Conservation (phyloP, 768 basidiomycete species). For the Phaffia tasmanica region DNA sequence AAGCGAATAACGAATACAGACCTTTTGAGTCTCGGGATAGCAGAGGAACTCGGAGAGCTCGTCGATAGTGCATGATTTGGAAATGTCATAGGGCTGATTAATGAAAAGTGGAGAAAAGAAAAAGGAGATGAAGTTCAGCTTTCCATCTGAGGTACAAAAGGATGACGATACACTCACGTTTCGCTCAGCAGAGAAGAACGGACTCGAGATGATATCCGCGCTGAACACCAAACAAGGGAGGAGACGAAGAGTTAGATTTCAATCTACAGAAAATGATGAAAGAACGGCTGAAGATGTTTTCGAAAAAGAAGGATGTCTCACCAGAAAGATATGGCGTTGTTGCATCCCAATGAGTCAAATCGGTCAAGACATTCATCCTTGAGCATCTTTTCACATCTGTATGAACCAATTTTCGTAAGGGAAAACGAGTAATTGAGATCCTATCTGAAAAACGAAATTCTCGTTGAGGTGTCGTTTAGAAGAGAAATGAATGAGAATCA, state of each 20-base stretch:
- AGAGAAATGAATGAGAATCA: not conserved
- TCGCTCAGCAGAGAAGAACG: conserved; percentile 41
- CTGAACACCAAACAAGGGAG: not conserved
- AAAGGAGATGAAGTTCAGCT: not conserved
- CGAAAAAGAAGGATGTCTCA: not conserved
- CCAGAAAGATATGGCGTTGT: conserved; percentile 59
- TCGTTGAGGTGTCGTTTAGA: not conserved
- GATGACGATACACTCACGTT: conserved; percentile 29
- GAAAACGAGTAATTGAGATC: not conserved
- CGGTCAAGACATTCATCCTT: conserved; percentile 52
- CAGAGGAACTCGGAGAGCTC: conserved; percentile 47
- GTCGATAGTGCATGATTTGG: conserved; percentile 46
- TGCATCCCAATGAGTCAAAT: conserved; percentile 57
- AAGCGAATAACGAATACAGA: conserved; percentile 40
- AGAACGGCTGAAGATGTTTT: not conserved
- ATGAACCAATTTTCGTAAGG: conserved; percentile 43
- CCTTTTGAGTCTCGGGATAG: conserved; percentile 45
- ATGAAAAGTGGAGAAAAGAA: conserved; percentile 28
- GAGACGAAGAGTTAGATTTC: not conserved
- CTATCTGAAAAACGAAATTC: not conserved
- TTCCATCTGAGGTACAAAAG: conserved; percentile 26
- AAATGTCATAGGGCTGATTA: conserved; percentile 59
- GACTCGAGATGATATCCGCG: conserved; percentile 45
- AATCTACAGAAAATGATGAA: not conserved
- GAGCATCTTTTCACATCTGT: conserved; percentile 54